Conservation (phyloP, 495 filamentous ascomycete species). For the Xylona heveae region DNA sequence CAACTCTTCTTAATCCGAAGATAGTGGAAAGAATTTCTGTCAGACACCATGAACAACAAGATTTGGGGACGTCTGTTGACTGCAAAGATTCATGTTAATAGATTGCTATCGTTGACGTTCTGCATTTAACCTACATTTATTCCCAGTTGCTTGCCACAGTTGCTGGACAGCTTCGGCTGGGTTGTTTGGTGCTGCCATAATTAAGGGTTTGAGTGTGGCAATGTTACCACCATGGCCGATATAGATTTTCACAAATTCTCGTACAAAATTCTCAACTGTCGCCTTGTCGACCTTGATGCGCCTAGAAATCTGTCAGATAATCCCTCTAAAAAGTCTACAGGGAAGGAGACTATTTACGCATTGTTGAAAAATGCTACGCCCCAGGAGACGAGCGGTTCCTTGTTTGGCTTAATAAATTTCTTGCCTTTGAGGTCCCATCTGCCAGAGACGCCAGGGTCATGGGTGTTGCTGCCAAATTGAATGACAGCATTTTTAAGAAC, state of each 20-base stretch:
- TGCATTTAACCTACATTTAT: slow-evolving; percentile 4
- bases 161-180: slow-evolving; percentile 28
- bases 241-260: slow-evolving; percentile 38
- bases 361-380: slow-evolving; percentile 33
- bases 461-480: slow-evolving; percentile 29
- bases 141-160: slow-evolving; percentile 23
- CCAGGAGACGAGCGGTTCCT: slow-evolving; percentile 41
- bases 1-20: slow-evolving; percentile 59
- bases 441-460: slow-evolving; percentile 35
- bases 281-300: slow-evolving; percentile 18
- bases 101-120: neutral
- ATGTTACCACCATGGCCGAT: slow-evolving; percentile 50
- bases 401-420: slow-evolving; percentile 46
- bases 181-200: slow-evolving; percentile 13
- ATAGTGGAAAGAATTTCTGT: slow-evolving; percentile 45
- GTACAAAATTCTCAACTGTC: slow-evolving; percentile 31
- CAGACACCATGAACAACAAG: slow-evolving; percentile 43
- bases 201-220: slow-evolving; percentile 14
- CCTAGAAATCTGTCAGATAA: slow-evolving; percentile 9
- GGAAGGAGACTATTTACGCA: slow-evolving; percentile 4
- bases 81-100: slow-evolving; percentile 13
- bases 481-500: slow-evolving; percentile 51
- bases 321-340: neutral
- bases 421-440: slow-evolving; percentile 73
- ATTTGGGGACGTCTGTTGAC: slow-evolving; percentile 18